phyloP scores from a whole-genome alignment of 2,329 filamentous ascomycete genomes.

The Drechslerella coelobrocha region DNA sequence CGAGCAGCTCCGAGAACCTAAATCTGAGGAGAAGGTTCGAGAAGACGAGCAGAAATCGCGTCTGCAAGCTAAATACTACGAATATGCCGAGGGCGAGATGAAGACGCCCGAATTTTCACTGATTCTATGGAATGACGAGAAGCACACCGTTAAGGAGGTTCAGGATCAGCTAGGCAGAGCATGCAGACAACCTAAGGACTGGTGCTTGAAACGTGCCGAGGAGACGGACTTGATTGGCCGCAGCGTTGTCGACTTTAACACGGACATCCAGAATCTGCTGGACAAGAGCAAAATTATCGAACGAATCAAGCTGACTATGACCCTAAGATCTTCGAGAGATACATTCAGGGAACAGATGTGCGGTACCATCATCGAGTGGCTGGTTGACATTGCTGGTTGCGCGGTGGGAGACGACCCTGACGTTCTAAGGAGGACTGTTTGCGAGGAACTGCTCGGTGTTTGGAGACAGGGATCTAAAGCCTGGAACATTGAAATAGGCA shows the following conservation, averaged over 20 bases:
- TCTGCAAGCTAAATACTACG: conserved; percentile 77
- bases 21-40: conserved; percentile 79
- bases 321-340: conserved; percentile 88
- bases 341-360: conserved; percentile 99
- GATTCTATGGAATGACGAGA: conserved; percentile 97
- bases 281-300: conserved; percentile 85
- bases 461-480: conserved; percentile 88
- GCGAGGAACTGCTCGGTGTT: conserved; percentile 85
- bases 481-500: conserved; percentile 77
- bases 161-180: conserved; percentile 87
- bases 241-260: conserved; percentile 79
- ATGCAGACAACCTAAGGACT: conserved; percentile 73
- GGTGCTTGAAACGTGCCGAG: conserved; percentile 77
- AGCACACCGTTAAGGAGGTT: conserved; percentile 93
- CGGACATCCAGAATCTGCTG: conserved; percentile 75
- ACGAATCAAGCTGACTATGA: conserved; percentile 94
- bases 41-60: conserved; percentile 82
- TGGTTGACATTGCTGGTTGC: conserved; percentile 89
- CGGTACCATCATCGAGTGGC: conserved; percentile 95
- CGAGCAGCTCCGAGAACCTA: conserved; percentile 86
- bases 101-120: conserved; percentile 68
- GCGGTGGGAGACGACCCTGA: conserved; percentile 79
- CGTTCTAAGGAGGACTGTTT: conserved; percentile 80
- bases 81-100: conserved; percentile 56
- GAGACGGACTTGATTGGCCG: conserved; percentile 89